phyloP scores from a whole-genome alignment of 768 basidiomycete species.

The Dioszegia crocea region DNA sequence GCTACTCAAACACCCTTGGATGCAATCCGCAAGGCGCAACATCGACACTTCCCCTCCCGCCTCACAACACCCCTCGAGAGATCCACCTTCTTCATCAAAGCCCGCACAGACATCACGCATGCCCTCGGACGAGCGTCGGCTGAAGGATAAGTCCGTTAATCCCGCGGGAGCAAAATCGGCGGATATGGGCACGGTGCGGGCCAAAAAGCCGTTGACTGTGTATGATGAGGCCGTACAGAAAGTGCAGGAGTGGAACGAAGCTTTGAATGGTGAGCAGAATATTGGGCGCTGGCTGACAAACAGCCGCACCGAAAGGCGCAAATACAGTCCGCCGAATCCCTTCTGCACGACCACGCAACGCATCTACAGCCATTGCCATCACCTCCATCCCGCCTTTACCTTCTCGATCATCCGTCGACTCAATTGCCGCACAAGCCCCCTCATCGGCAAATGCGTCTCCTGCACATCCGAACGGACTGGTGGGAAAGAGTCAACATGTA shows the following conservation, averaged over 20 bases:
- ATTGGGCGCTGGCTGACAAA: conserved; percentile 31
- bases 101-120: neutral
- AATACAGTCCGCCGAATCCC: conserved; percentile 35
- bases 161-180: neutral
- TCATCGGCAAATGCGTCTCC: conserved; percentile 13
- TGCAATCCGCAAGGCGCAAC: conserved; percentile 77
- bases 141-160: conserved; percentile 1
- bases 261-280: conserved; percentile 68
- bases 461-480: conserved; percentile 14
- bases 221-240: conserved; percentile 90
- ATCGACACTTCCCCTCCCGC: conserved; percentile 51
- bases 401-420: conserved; percentile 37
- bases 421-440: conserved; percentile 28
- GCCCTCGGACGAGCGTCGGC: conserved; percentile 23
- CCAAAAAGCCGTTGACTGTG: conserved; percentile 55
- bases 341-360: conserved; percentile 15
- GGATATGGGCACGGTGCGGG: conserved; percentile 51
- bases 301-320: conserved; percentile 44
- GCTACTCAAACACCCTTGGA: conserved; percentile 90
- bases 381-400: conserved; percentile 11
- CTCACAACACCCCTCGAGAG: conserved; percentile 4
- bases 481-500: conserved; percentile 58
- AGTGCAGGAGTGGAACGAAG: conserved; percentile 99
- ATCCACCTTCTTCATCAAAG: conserved; percentile 1
- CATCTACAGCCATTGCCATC: conserved; percentile 8